Conservation (phyloP, 257 asterid species). For the Gynochthodes officinalis region DNA sequence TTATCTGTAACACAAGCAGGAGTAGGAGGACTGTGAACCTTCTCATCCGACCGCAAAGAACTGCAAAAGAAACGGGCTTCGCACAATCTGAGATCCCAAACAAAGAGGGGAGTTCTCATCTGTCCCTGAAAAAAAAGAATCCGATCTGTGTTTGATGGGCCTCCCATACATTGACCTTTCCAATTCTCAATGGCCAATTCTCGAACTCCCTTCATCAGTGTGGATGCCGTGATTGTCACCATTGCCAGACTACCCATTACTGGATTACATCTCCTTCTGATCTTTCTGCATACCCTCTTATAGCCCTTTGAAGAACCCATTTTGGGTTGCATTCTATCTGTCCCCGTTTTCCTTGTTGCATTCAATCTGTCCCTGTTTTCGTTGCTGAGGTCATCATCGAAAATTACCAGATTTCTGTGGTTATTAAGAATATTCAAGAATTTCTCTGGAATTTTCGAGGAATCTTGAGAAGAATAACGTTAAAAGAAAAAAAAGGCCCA, state of each 20-base stretch:
- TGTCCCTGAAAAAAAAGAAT: neutral
- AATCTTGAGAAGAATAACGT: neutral
- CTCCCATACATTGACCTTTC: conserved; percentile 1
- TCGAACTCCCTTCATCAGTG: conserved; percentile 3
- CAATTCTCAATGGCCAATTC: conserved; percentile 31
- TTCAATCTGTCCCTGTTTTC: neutral
- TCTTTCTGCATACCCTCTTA: conserved; percentile 54
- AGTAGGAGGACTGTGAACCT: neutral
- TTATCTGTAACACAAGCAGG: neutral
- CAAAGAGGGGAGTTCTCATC: neutral
- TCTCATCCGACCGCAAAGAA: neutral
- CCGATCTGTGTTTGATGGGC: conserved; percentile 28
- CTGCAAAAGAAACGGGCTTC: conserved; percentile 13
- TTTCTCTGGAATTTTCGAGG: neutral
- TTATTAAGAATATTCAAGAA: neutral
- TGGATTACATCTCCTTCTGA: conserved; percentile 43
- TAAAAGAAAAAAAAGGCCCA: neutral
- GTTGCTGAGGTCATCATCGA: neutral
- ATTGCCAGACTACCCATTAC: conserved; percentile 36
- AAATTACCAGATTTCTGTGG: neutral
- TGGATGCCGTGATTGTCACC: conserved; percentile 12
- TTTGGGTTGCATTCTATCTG: neutral
- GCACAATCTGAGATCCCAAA: conserved; percentile 3
- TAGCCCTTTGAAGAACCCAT: conserved; percentile 6
- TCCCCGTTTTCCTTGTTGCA: neutral